Evolutionary conservation across 1,139 yeast genomes (phyloP).

Genomic region (Geotrichum macrosporum): DNA sequence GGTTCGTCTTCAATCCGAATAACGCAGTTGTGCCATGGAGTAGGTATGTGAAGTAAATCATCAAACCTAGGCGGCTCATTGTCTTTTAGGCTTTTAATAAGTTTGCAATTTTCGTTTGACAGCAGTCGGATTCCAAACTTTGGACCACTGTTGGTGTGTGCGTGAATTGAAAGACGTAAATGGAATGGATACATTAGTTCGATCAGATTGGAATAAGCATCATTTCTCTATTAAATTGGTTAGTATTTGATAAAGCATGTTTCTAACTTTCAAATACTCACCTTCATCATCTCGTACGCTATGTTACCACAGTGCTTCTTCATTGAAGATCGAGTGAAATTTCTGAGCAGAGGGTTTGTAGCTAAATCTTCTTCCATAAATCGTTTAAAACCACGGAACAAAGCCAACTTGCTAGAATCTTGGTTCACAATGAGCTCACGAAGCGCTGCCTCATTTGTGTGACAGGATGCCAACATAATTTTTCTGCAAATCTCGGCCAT

Average conservation of each 20-base stretch:
- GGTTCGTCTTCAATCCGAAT: conserved; percentile 16
- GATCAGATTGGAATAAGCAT: conserved; percentile 22
- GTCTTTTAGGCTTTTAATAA: conserved; percentile 8
- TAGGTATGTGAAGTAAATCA: conserved; percentile 21
- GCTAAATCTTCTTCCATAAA: conserved; percentile 22
- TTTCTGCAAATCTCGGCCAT: conserved; percentile 20
- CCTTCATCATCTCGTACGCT: conserved; percentile 23
- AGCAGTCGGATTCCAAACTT: conserved; percentile 21
- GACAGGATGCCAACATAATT: conserved; percentile 19
- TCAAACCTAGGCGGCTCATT: conserved; percentile 18
- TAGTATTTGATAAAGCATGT: not conserved
- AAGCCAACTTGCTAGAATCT: conserved; percentile 20
- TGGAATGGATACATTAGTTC: conserved; percentile 20
- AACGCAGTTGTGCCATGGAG: conserved; percentile 23
- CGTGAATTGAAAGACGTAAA: conserved; percentile 22
- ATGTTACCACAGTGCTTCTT: conserved; percentile 20
- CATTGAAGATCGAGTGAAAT: conserved; percentile 9
- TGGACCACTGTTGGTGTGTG: conserved; percentile 22
- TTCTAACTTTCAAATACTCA: not conserved
- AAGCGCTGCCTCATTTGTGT: conserved; percentile 16
- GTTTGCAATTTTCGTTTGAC: conserved; percentile 11
- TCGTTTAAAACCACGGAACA: conserved; percentile 19
- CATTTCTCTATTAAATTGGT: conserved; percentile 16
- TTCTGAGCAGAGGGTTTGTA: conserved; percentile 9
- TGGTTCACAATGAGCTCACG: conserved; percentile 17